phyloP scores from a whole-genome alignment of 2,329 filamentous ascomycete genomes.

The Xylogone sp. region DNA sequence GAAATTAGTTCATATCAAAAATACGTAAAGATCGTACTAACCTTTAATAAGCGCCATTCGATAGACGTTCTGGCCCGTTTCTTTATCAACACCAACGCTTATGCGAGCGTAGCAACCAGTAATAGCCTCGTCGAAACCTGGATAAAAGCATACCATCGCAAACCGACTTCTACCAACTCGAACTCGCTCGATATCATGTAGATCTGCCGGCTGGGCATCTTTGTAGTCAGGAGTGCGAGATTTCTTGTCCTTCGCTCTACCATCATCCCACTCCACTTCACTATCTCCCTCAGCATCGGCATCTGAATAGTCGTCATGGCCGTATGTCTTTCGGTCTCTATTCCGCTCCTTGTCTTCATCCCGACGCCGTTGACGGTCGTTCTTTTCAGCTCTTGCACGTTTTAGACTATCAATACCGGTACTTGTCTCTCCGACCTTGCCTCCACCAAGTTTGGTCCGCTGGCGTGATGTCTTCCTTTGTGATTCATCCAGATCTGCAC shows the following conservation, averaged over 20 bases:
- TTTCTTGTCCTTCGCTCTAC: conserved; percentile 43
- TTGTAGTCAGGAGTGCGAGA: conserved; percentile 39
- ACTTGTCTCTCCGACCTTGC: conserved; percentile 64
- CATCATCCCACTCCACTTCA: conserved; percentile 73
- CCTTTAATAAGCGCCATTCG: conserved; percentile 86
- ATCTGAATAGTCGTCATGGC: conserved; percentile 52
- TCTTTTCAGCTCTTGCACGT: conserved; percentile 60
- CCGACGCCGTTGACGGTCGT: conserved; percentile 58
- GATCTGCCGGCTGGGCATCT: conserved; percentile 61
- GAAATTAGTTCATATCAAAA: conserved; percentile 20
- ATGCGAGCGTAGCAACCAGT: conserved; percentile 83
- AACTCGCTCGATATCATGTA: conserved; percentile 80
- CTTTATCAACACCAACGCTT: conserved; percentile 72
- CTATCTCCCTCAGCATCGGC: conserved; percentile 67
- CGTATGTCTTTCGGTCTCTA: conserved; percentile 40
- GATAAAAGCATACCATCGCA: conserved; percentile 88
- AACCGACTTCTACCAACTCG: conserved; percentile 84
- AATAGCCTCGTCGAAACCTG: conserved; percentile 79
- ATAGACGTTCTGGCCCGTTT: conserved; percentile 73
- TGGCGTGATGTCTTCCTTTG: conserved; percentile 71
- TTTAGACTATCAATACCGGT: conserved; percentile 69
- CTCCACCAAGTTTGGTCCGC: conserved; percentile 62
- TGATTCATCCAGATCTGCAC: conserved; percentile 73
- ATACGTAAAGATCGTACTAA: conserved; percentile 32
- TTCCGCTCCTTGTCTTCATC: conserved; percentile 58